phyloP scores from a whole-genome alignment of 1,284 basidiomycete genomes.

The Pisolithus thermaeus region DNA sequence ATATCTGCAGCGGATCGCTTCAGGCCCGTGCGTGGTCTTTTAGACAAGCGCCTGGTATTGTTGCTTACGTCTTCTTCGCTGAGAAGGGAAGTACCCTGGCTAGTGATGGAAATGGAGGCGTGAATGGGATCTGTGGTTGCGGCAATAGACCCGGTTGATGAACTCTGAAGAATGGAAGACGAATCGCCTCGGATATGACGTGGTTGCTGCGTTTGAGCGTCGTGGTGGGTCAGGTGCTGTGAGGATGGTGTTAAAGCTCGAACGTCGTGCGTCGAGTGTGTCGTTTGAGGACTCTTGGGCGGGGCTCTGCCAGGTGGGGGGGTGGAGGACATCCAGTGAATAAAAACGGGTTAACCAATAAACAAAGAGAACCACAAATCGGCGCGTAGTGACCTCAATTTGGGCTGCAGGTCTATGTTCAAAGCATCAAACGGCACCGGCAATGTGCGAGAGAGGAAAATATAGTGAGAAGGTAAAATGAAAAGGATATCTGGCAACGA shows the following conservation, averaged over 20 bases:
- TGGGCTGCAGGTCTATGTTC: neutral
- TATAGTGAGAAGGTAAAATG: too few species aligned
- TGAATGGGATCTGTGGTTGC: conserved; percentile 7
- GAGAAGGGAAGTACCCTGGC: conserved; percentile 8
- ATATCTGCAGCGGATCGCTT: conserved; percentile 9
- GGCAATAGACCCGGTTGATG: conserved; percentile 4
- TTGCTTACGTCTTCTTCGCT: conserved; percentile 15
- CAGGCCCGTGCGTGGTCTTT: conserved; percentile 13
- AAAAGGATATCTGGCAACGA: too few species aligned
- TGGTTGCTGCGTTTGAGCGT: neutral
- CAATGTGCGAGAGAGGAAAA: neutral
- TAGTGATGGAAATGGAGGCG: conserved; percentile 6
- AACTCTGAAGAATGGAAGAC: neutral
- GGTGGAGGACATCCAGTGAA: neutral
- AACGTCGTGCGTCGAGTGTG: neutral
- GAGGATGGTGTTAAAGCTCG: neutral
- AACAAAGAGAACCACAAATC: neutral
- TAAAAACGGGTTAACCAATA: conserved; percentile 2
- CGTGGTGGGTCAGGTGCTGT: neutral
- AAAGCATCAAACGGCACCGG: neutral
- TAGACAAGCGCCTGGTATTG: conserved; percentile 11
- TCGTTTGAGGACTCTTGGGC: neutral
- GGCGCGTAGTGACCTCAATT: neutral
- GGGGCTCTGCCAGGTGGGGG: neutral
- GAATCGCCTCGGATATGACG: conserved; percentile 11